These are phyloP conservation scores for Cardiospermum halicacabum DNA, from an alignment of 345 rosid species.

Conservation along the genomic window DNA sequence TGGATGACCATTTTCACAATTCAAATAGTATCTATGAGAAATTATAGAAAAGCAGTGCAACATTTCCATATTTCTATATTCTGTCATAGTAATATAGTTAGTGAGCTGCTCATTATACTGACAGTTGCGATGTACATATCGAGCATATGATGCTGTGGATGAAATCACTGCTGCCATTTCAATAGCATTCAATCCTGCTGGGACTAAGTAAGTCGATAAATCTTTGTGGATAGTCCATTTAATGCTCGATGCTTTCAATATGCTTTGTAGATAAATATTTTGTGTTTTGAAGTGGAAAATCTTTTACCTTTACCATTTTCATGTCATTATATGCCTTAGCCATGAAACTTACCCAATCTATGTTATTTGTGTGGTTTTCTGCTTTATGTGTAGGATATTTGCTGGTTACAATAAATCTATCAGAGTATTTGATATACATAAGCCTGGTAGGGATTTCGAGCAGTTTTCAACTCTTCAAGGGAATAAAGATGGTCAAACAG, in stretches of 20 bases:
- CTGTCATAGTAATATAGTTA: background rate
- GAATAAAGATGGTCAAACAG: conserved; percentile 92
- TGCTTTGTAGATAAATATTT: background rate
- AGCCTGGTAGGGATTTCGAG: conserved; percentile 89
- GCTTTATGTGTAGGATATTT: conserved; percentile 55
- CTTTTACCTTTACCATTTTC: background rate
- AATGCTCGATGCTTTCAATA: background rate
- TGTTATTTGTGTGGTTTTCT: conserved; percentile 11
- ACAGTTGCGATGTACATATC: conserved; percentile 89
- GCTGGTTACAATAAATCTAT: conserved; percentile 87
- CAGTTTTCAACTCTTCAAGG: conserved; percentile 70
- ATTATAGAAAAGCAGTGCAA: background rate
- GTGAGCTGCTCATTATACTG: conserved; percentile 9
- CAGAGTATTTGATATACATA: conserved; percentile 86
- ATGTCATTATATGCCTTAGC: background rate
- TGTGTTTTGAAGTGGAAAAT: background rate
- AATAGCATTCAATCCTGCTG: conserved; percentile 76
- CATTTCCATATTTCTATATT: conserved; percentile 7
- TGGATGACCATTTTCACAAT: background rate
- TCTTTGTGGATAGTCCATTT: background rate
- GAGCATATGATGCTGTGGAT: conserved; percentile 95
- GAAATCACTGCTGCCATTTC: conserved; percentile 95
- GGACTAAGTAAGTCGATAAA: conserved; percentile 65
- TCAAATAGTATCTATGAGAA: background rate
- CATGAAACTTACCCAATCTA: background rate